phyloP scores from a whole-genome alignment of 2,329 filamentous ascomycete species.

The Metarhizium brunneum region DNA sequence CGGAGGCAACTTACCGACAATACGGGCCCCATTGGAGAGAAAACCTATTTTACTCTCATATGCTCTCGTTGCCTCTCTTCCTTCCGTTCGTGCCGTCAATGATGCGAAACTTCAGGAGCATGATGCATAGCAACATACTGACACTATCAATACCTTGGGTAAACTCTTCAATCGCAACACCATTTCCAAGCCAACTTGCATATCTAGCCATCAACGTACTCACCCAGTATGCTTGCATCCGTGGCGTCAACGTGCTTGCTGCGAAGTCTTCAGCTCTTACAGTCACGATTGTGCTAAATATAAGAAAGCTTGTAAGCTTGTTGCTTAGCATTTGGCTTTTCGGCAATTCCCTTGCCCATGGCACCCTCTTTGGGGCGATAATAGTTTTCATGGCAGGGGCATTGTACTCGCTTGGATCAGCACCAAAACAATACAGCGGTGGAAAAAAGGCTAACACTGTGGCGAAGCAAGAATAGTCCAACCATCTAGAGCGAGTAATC shows the following conservation, averaged over 20 bases:
- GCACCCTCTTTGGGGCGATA: slow-evolving; percentile 71
- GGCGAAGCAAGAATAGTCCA: neutral
- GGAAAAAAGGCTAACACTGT: neutral
- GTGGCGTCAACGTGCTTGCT: slow-evolving; percentile 89
- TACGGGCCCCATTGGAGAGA: slow-evolving; percentile 92
- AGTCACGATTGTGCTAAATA: slow-evolving; percentile 92
- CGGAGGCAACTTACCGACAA: slow-evolving; percentile 76
- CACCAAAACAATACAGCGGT: slow-evolving; percentile 11
- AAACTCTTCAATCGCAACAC: slow-evolving; percentile 5
- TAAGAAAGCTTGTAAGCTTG: slow-evolving; percentile 86
- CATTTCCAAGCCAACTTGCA: slow-evolving; percentile 58
- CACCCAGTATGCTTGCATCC: slow-evolving; percentile 91
- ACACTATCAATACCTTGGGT: slow-evolving; percentile 14
- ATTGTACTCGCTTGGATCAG: slow-evolving; percentile 71
- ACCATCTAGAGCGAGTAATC: neutral
- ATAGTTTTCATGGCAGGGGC: slow-evolving; percentile 89
- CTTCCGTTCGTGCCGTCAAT: slow-evolving; percentile 61
- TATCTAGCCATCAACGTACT: slow-evolving; percentile 69
- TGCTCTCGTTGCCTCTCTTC: slow-evolving; percentile 69
- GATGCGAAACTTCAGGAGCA: slow-evolving; percentile 50
- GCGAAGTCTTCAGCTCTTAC: slow-evolving; percentile 84
- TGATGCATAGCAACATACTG: slow-evolving; percentile 56
- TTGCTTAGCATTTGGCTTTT: slow-evolving; percentile 90
- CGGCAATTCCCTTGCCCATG: slow-evolving; percentile 68
- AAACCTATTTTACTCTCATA: slow-evolving; percentile 86